Conservation (phyloP, 2,329 filamentous ascomycete genomes). For the Lasiodiplodia citricola region DNA sequence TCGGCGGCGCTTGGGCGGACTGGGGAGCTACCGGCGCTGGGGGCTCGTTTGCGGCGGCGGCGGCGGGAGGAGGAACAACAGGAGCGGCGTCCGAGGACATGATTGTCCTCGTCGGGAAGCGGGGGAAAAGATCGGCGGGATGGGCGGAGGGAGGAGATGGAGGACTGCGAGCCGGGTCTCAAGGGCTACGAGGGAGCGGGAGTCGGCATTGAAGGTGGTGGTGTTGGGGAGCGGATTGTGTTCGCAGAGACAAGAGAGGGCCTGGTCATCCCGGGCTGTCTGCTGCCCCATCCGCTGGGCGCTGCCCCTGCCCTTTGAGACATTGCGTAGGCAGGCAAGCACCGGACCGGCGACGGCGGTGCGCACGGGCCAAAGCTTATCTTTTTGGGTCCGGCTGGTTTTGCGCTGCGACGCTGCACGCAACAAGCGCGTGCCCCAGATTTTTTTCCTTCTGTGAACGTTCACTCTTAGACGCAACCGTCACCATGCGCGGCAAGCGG, state of each 20-base stretch:
- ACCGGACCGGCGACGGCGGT: slow-evolving; percentile 16
- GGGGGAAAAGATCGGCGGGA: not conserved
- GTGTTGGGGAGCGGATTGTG: not conserved
- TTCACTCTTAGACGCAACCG: slow-evolving; percentile 26
- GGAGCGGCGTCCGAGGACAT: slow-evolving; percentile 16
- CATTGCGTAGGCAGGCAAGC: slow-evolving; percentile 25
- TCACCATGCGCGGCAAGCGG: slow-evolving; percentile 70
- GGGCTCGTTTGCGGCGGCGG: not conserved
- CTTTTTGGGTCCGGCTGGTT: slow-evolving; percentile 13
- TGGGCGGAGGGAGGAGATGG: not conserved
- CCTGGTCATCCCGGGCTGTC: slow-evolving; percentile 13
- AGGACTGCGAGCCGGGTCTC: not conserved
- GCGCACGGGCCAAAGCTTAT: slow-evolving; percentile 27
- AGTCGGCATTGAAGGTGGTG: slow-evolving; percentile 23
- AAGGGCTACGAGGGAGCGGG: slow-evolving; percentile 9
- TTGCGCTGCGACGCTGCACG: slow-evolving; percentile 19
- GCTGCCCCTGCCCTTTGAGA: slow-evolving; percentile 23
- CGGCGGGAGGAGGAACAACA: not conserved
- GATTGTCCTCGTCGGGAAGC: not conserved
- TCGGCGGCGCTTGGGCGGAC: slow-evolving; percentile 6
- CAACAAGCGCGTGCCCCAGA: slow-evolving; percentile 12
- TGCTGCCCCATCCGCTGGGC: slow-evolving; percentile 22
- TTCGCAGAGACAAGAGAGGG: slow-evolving; percentile 4
- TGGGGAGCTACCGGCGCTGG: slow-evolving; percentile 10
- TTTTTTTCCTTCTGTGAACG: not conserved